Percentiles rank a stretch among this genome's conserved stretches.
phyloP scores from a whole-genome alignment of 345 rosid genomes.

The Hibiscus syriacus region DNA sequence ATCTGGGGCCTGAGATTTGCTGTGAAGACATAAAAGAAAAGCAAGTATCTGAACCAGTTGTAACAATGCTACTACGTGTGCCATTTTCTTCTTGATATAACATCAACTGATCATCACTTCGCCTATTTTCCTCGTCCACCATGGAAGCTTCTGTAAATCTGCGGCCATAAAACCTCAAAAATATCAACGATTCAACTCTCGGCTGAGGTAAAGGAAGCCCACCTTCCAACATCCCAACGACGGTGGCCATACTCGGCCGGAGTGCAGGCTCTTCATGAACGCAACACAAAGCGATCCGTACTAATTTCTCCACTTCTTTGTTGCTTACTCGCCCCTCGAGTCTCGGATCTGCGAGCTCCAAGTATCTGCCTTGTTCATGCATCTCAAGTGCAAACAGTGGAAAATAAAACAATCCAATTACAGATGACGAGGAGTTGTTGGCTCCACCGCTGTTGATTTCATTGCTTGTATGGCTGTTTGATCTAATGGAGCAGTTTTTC shows the following conservation, averaged over 20 bases:
- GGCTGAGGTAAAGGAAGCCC: slow-evolving; percentile 51
- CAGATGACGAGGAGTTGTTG: slow-evolving; percentile 31
- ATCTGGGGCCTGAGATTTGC: slow-evolving; percentile 87
- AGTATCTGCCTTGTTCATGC: slow-evolving; percentile 66
- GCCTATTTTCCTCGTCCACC: slow-evolving; percentile 33
- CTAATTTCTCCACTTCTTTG: slow-evolving; percentile 48
- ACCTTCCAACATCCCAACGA: slow-evolving; percentile 75
- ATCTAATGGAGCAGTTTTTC: slow-evolving; percentile 45
- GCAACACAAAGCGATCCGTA: slow-evolving; percentile 62
- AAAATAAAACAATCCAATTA: slow-evolving; percentile 46
- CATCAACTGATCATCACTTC: slow-evolving; percentile 17
- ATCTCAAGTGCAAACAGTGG: slow-evolving; percentile 82
- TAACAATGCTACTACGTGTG: slow-evolving; percentile 18
- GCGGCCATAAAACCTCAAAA: slow-evolving; percentile 74
- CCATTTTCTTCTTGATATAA: slow-evolving; percentile 26
- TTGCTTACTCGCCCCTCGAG: slow-evolving; percentile 61
- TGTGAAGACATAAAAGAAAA: slow-evolving; percentile 70
- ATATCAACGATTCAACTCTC: slow-evolving; percentile 66
- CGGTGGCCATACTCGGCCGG: slow-evolving; percentile 55
- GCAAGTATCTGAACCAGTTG: slow-evolving; percentile 24
- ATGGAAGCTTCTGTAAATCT: slow-evolving; percentile 71
- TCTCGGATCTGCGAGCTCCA: slow-evolving; percentile 74
- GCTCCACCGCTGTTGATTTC: slow-evolving; percentile 29
- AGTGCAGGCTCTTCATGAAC: slow-evolving; percentile 56
- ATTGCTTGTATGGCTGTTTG: slow-evolving; percentile 37